phyloP scores from a whole-genome alignment of 345 rosid genomes.

The Sapria himalayana region DNA sequence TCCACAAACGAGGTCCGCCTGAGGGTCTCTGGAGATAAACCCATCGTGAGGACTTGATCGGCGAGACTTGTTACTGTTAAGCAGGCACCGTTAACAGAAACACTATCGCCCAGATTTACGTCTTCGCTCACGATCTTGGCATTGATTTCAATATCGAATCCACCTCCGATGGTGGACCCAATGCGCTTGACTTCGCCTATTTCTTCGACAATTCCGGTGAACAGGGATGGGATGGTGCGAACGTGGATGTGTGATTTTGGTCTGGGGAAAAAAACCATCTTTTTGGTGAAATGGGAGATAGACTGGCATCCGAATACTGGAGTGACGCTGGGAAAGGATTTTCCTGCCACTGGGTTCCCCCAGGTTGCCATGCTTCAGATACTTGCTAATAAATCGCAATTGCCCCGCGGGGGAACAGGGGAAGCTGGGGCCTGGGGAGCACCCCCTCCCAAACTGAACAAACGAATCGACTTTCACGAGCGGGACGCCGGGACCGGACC shows the following conservation, averaged over 20 bases:
- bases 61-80: constrained; percentile 57
- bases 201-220: constrained; percentile 83
- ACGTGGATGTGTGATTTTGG: not conserved
- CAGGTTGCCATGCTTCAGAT: too few species aligned
- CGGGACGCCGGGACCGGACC: too few species aligned
- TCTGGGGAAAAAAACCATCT: not conserved
- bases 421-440: too few species aligned
- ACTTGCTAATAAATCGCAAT: too few species aligned
- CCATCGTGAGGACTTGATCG: constrained; percentile 30
- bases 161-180: constrained; percentile 36
- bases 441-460: too few species aligned
- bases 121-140: constrained; percentile 46
- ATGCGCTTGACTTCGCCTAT: constrained; percentile 41
- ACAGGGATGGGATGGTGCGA: constrained; percentile 25
- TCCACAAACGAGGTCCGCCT: constrained; percentile 57
- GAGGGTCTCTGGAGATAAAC: constrained; percentile 58
- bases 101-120: constrained; percentile 65
- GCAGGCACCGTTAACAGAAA: constrained; percentile 74
- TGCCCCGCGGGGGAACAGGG: too few species aligned
- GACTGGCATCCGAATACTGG: not conserved
- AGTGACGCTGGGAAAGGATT: not conserved
- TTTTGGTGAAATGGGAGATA: not conserved
- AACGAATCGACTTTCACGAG: too few species aligned
- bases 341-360: too few species aligned
- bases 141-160: constrained; percentile 36